Evolutionary conservation across 345 rosid species (phyloP), one percentile per base, ranked within the genome.

Genomic region (Boechera retrofracta): DNA sequence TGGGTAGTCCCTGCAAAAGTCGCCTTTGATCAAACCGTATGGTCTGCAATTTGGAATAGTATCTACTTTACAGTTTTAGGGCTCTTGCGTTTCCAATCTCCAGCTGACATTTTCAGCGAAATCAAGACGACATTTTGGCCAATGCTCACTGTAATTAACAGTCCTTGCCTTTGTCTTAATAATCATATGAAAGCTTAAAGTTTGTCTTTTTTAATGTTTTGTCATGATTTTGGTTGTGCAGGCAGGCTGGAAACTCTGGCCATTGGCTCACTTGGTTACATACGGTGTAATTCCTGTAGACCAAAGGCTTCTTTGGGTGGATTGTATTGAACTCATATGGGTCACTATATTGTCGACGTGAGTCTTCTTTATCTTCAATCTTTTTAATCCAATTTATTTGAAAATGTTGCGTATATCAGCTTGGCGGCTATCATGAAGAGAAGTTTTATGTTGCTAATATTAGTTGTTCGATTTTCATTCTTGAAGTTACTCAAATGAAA

Each of bases 181-280:
- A 11, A 7, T 28, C 44, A 21, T 31, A 28, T 16, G 16, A 49
- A 54, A 16, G 59, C 53, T 64, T n/a, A n/a, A 57, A 57, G 10
- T 75, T 38, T 7, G 10, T 56, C 49, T 35, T 8, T 45, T 55
- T 4, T 10, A 69, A 21, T 15, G 9, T 32, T 15, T 10, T 52
- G 64, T 77, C 39, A 41, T 61, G 1, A 18, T 42, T 42, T 13
- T 63, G 53, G 52, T 35, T 67, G 7, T 73, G 56, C 89, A 94
- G 96, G 96, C 96, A 26, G 97, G 96, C 35, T 94, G 97, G 97
- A 94, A 89, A 80, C 93, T 94, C 42, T 91, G 98, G 98, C 97
- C 97, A 49, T 89, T 93, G 79, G 96, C 97, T 69, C 98, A 91
- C 71, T 74, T 94, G 74, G 83, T 91, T 72, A 94, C 98, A 0